phyloP scores from a whole-genome alignment of 2,329 filamentous ascomycete species.

The Xylariaceae sp. region DNA sequence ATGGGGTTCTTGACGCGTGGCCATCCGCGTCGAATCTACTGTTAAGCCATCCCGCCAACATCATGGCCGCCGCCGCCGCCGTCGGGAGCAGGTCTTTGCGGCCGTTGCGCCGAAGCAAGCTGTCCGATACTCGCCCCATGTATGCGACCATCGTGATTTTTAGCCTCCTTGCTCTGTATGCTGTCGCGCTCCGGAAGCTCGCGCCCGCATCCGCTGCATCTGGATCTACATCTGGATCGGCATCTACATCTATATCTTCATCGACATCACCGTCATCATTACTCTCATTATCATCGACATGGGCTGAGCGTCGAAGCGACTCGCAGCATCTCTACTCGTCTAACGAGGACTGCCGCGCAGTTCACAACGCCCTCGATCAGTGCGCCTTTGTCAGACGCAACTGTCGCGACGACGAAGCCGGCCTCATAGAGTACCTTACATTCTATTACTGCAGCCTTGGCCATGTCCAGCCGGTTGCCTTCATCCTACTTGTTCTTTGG shows the following conservation, averaged over 20 bases:
- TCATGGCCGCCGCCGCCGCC: constrained; percentile 8
- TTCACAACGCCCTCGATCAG: constrained; percentile 72
- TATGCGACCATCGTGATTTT: constrained; percentile 44
- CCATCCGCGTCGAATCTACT: neutral
- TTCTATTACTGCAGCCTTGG: constrained; percentile 83
- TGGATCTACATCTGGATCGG: neutral
- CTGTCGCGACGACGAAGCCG: constrained; percentile 84
- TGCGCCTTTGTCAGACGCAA: constrained; percentile 80
- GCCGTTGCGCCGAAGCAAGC: constrained; percentile 27
- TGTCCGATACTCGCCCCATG: constrained; percentile 45
- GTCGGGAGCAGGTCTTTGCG: constrained; percentile 1
- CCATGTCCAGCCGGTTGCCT: constrained; percentile 67
- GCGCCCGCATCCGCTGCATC: neutral
- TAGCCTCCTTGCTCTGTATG: constrained; percentile 42
- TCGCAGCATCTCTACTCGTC: constrained; percentile 15
- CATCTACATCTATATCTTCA: neutral
- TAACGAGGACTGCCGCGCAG: constrained; percentile 63
- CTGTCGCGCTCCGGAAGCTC: constrained; percentile 33
- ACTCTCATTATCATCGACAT: neutral
- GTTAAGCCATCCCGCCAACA: constrained; percentile 2
- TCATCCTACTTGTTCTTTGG: constrained; percentile 74
- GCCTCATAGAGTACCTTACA: constrained; percentile 79
- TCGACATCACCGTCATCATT: neutral
- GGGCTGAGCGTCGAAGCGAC: neutral
- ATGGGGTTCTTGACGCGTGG: constrained; percentile 1